phyloP scores from a whole-genome alignment of 352 stramenopile species.

The Phytophthora nicotianae region DNA sequence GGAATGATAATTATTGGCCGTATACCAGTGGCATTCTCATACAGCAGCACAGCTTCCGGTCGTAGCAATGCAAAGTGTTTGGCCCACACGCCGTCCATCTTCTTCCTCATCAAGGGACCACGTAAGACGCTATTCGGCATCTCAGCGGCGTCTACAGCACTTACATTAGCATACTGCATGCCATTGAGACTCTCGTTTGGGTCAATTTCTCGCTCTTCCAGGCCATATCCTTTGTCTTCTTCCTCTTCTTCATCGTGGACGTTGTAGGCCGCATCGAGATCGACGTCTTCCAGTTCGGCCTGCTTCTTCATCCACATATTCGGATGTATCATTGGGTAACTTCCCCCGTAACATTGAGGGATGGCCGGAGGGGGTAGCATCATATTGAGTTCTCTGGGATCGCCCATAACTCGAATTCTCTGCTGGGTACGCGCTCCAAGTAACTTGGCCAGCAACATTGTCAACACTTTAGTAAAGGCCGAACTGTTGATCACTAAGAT shows the following conservation, averaged over 20 bases:
- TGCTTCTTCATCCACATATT: slow-evolving; percentile 68
- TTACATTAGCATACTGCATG: slow-evolving; percentile 84
- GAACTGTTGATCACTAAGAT: slow-evolving; percentile 73
- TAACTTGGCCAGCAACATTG: slow-evolving; percentile 57
- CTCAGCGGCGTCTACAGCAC: slow-evolving; percentile 58
- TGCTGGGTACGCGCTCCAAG: slow-evolving; percentile 52
- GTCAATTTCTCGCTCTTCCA: slow-evolving; percentile 30
- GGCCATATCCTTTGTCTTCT: slow-evolving; percentile 48
- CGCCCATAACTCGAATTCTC: slow-evolving; percentile 56
- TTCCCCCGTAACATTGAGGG: slow-evolving; percentile 67
- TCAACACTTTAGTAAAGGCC: slow-evolving; percentile 56
- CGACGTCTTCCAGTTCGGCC: slow-evolving; percentile 74
- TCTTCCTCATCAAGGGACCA: slow-evolving; percentile 69
- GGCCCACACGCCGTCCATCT: slow-evolving; percentile 68
- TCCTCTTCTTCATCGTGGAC: slow-evolving; percentile 39
- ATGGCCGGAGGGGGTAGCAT: slow-evolving; percentile 53
- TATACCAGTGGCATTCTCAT: slow-evolving; percentile 57
- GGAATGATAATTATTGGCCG: slow-evolving; percentile 81
- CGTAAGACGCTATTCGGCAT: slow-evolving; percentile 78
- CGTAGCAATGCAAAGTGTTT: slow-evolving; percentile 75
- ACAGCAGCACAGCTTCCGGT: slow-evolving; percentile 74
- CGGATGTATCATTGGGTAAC: slow-evolving; percentile 58
- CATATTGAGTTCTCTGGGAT: slow-evolving; percentile 49
- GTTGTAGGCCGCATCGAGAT: slow-evolving; percentile 44
- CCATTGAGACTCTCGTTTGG: slow-evolving; percentile 62